A percentile compares a stretch with the other conserved stretches of the same genome.
Evolutionary conservation across 495 filamentous ascomycete genomes (phyloP).

Genomic region (Evansstolkia leycettana): DNA sequence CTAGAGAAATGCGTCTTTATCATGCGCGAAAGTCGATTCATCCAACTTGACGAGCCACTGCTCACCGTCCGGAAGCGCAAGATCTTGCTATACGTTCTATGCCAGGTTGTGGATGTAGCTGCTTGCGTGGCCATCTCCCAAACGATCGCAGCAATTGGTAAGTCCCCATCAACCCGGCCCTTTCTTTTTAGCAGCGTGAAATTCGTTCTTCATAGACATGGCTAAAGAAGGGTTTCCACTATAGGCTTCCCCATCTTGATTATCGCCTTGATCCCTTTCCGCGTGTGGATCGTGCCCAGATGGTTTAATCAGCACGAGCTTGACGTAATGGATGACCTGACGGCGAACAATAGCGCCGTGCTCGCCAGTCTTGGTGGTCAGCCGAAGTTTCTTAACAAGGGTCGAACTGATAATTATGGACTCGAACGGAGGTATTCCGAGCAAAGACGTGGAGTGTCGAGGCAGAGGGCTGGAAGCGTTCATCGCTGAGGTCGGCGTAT

Average conservation of each 20-base stretch:
- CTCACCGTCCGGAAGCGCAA: slow-evolving; percentile 33
- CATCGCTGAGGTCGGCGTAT: slow-evolving; percentile 1
- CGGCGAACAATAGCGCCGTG: slow-evolving; percentile 58
- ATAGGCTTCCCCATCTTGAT: slow-evolving; percentile 63
- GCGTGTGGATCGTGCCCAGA: slow-evolving; percentile 51
- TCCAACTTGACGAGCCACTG: slow-evolving; percentile 47
- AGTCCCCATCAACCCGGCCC: neutral
- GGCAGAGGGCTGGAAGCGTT: slow-evolving; percentile 7
- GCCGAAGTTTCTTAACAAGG: slow-evolving; percentile 26
- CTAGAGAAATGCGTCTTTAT: slow-evolving; percentile 60
- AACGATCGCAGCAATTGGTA: slow-evolving; percentile 71
- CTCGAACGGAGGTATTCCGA: slow-evolving; percentile 7
- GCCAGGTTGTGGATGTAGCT: slow-evolving; percentile 58
- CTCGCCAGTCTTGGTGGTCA: slow-evolving; percentile 58
- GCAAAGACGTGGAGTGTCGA: slow-evolving; percentile 7
- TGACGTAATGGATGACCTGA: slow-evolving; percentile 52
- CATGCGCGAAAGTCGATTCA: slow-evolving; percentile 43
- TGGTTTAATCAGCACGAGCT: slow-evolving; percentile 54
- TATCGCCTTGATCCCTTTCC: slow-evolving; percentile 55
- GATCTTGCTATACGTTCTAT: slow-evolving; percentile 55
- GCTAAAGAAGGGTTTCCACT: neutral
- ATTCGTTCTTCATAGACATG: neutral
- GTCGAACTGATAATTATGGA: slow-evolving; percentile 4
- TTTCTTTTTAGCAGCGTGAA: neutral
- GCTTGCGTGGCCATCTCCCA: slow-evolving; percentile 81